A percentile compares a stretch with the other conserved stretches of the same genome.
Evolutionary conservation across 1,284 basidiomycete genomes (phyloP).

Genomic region (Ganoderma multipileum): DNA sequence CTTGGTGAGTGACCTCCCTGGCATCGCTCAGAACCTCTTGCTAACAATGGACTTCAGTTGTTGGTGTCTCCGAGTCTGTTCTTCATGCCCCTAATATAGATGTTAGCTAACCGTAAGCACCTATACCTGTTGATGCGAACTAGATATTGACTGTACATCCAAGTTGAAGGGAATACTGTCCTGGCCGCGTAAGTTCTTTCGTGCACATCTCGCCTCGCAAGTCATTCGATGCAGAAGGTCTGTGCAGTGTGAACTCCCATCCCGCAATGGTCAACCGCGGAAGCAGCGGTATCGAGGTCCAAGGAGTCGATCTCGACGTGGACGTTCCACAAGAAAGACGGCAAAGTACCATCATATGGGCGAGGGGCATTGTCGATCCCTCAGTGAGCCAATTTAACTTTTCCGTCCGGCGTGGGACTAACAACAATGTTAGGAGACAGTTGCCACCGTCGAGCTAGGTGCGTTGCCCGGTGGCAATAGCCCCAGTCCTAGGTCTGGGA

Average conservation of each 20-base stretch:
- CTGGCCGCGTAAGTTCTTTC: neutral
- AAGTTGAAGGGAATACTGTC: neutral
- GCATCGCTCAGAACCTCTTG: neutral
- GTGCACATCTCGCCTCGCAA: neutral
- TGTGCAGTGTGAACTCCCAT: neutral
- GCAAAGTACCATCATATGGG: slow-evolving; percentile 1
- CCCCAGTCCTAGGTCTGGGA: neutral
- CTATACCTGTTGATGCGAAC: too few relatives aligned
- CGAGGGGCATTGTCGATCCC: too few relatives aligned
- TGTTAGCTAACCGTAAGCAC: neutral
- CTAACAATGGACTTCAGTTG: neutral
- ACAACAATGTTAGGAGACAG: neutral
- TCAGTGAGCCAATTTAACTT: neutral
- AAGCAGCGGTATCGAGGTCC: neutral
- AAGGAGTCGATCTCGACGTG: neutral
- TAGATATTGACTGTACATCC: too few relatives aligned
- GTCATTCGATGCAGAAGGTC: neutral
- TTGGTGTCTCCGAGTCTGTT: neutral
- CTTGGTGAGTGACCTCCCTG: neutral
- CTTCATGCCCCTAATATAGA: neutral
- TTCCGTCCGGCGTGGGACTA: neutral
- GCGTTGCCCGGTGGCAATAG: neutral
- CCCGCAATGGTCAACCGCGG: slow-evolving; percentile 1
- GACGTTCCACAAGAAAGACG: neutral
- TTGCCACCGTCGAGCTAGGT: neutral